Evolutionary conservation across 257 asterid species (phyloP).

Genomic region (Echium plantagineum): DNA sequence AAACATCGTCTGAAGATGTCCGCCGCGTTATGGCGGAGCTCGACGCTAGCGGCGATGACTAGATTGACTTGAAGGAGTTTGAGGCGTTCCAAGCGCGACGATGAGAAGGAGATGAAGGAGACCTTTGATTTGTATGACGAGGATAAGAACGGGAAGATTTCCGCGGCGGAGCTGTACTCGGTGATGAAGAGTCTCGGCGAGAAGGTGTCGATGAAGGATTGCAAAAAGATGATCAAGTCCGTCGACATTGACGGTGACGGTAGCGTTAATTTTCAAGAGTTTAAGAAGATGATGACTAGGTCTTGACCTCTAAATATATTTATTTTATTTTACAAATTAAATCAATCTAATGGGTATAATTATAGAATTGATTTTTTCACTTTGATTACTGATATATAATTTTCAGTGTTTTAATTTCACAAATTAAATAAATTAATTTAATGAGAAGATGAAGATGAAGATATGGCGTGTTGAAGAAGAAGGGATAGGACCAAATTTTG

Average conservation of each 20-base stretch:
- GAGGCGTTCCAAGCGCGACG: conserved; percentile 13
- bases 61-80: conserved; percentile 18
- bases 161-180: conserved; percentile 16
- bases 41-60: conserved; percentile 19
- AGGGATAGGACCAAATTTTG: too few relatives aligned
- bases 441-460: too few relatives aligned
- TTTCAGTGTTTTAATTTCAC: too few relatives aligned
- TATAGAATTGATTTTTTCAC: too few relatives aligned
- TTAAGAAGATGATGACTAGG: conserved; percentile 18
- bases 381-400: too few relatives aligned
- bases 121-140: conserved; percentile 18
- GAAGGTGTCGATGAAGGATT: conserved; percentile 18
- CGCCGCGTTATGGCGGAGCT: conserved; percentile 12
- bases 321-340: too few relatives aligned
- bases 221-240: conserved; percentile 19
- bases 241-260: conserved; percentile 19
- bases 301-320: background rate
- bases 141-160: conserved; percentile 19
- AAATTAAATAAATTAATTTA: too few relatives aligned
- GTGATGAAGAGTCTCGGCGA: conserved; percentile 12
- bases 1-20: conserved; percentile 13
- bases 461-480: too few relatives aligned
- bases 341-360: too few relatives aligned
- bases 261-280: conserved; percentile 21
- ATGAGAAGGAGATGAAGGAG: conserved; percentile 12